phyloP scores from a whole-genome alignment of 208 protist species.

The Polymyxa betae region DNA sequence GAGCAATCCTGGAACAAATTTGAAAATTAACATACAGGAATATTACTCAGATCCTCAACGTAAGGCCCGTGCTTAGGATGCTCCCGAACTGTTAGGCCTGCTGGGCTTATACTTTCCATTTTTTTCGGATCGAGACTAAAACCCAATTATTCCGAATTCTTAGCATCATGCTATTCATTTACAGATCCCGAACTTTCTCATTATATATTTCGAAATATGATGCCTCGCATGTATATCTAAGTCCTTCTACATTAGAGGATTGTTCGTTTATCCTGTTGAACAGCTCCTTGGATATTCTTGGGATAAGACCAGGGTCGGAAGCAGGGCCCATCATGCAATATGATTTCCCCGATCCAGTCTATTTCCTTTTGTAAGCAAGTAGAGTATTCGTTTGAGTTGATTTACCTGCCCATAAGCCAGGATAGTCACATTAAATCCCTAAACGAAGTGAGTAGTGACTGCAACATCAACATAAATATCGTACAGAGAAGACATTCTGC shows the following conservation, averaged over 20 bases:
- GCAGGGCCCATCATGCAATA: slow-evolving; percentile 57
- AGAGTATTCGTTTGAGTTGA: not conserved
- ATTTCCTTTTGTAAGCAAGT: not conserved
- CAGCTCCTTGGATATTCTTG: not conserved
- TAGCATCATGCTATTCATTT: not conserved
- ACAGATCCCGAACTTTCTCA: slow-evolving; percentile 52
- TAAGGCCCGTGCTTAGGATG: slow-evolving; percentile 45
- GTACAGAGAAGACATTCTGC: not conserved
- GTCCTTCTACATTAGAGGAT: not conserved
- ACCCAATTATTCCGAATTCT: not conserved
- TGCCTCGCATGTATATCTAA: slow-evolving; percentile 11
- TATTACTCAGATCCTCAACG: slow-evolving; percentile 43
- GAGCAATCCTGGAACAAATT: not conserved
- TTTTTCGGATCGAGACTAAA: not conserved
- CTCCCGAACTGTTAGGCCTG: slow-evolving; percentile 12
- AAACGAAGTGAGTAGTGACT: not conserved
- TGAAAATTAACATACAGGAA: not conserved
- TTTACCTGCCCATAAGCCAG: slow-evolving; percentile 42
- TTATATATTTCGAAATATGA: slow-evolving; percentile 59
- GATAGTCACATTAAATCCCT: slow-evolving; percentile 10
- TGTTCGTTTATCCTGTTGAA: not conserved
- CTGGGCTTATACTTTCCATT: not conserved
- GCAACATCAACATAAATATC: too few relatives aligned
- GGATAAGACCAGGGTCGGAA: slow-evolving; percentile 52
- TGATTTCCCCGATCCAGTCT: slow-evolving; percentile 62